A percentile compares a stretch with the other conserved stretches of the same genome.
Evolutionary conservation across 2,329 filamentous ascomycete genomes (phyloP).

Genomic region (Cladosporium austrohemisphaericum): DNA sequence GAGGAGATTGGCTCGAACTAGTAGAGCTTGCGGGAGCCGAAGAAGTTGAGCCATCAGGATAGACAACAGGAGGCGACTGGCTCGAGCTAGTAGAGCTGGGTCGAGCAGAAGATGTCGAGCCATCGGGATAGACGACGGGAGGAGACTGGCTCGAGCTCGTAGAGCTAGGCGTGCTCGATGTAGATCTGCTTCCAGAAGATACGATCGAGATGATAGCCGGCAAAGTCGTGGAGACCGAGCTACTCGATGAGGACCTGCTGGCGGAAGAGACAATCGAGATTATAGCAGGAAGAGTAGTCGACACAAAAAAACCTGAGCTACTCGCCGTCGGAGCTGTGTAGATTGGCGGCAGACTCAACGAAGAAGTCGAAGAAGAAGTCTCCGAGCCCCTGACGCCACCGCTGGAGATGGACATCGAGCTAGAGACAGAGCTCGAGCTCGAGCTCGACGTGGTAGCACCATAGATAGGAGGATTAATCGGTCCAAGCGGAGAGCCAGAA

Average conservation of each 20-base stretch:
- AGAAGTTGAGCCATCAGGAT: not conserved
- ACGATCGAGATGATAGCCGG: conserved; percentile 4
- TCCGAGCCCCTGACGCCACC: not conserved
- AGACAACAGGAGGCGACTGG: not conserved
- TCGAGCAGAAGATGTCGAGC: not conserved
- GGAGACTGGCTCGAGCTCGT: not conserved
- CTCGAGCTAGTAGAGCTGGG: not conserved
- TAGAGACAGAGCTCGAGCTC: not conserved
- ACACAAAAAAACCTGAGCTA: not conserved
- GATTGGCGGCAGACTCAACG: not conserved
- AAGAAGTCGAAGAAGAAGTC: conserved; percentile 9
- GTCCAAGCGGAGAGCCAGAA: conserved; percentile 11
- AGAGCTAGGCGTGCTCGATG: conserved; percentile 7
- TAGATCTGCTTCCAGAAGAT: not conserved
- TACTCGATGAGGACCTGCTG: conserved; percentile 1
- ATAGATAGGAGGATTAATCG: conserved; percentile 6
- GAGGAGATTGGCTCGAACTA: not conserved
- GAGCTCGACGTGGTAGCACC: not conserved
- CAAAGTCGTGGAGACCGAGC: not conserved
- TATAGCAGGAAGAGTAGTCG: not conserved
- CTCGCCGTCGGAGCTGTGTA: not conserved
- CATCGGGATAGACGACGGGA: not conserved
- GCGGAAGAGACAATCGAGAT: too few species aligned
- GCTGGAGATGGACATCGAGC: conserved; percentile 3
- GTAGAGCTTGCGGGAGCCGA: not conserved